Evolutionary conservation across 1,139 yeast species (phyloP), one percentile per base, ranked within the genome.

Genomic region (Spencermartinsiella ligniputridi): DNA sequence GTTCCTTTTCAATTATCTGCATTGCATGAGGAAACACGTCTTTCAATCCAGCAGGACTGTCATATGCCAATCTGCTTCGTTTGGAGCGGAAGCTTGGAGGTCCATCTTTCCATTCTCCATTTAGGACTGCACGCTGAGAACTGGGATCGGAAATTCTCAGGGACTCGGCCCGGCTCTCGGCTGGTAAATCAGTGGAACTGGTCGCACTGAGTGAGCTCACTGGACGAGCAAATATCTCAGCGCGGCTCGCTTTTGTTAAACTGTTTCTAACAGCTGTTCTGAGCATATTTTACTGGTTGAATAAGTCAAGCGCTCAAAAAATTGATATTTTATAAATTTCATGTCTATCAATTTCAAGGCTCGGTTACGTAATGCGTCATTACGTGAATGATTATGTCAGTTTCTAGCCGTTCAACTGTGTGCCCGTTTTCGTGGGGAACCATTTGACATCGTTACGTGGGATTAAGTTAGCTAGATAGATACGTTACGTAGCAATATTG

Each of bases 21-120:
- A 83, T 78, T 2, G 96, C 87, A 44, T 73, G 62, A 45, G 82
- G 76, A 64, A 87, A 89, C 1, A 86, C 83, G 39, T 82, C 85
- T 52, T 84, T 80, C 42, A 89, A 72, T 1, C 80, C 83, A 37
- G 64, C 68, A 19, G 95, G 95, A 1, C 90, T 71, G 47, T 71
- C 74, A 66, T 89, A 89, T 51, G 73, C 72, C 33, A 63, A 50
- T 46, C 72, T 69, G 39, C 71, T 76, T 52, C 69, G 61, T 40
- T 69, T 61, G 47, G 72, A 68, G 39, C 66, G 69, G 38, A 78
- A 54, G 17, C 79, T 68, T 3, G 70, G 74, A 11, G 83, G 83
- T 1, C 79, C 78, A 21, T 58, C 50, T 17, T 52, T 48, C 48
- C 66, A 59, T 34, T 61, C 62, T 6, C 70, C 70, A n/a, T 63